phyloP scores from a whole-genome alignment of 306 rosid species.

The Castanea mollissima region DNA sequence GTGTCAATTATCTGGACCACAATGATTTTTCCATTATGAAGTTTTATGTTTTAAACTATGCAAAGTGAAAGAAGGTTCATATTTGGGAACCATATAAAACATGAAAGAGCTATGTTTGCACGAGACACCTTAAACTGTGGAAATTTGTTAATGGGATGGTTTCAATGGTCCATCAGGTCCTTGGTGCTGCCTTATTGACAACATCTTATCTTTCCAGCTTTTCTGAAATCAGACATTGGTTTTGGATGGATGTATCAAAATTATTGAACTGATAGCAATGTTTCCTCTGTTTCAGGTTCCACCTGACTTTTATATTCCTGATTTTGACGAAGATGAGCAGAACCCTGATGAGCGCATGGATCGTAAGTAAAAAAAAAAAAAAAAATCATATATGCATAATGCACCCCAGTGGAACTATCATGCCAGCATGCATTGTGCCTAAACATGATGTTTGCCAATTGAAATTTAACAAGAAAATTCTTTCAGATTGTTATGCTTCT shows the following conservation, averaged over 20 bases:
- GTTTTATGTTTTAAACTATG: too few relatives aligned
- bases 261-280: conserved; percentile 1
- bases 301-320: conserved; percentile 94
- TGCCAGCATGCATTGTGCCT: background rate
- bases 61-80: background rate
- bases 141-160: background rate
- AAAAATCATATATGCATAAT: background rate
- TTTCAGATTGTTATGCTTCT: background rate
- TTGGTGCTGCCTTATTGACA: background rate
- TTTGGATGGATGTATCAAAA: background rate
- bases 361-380: conserved; percentile 54
- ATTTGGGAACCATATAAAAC: background rate
- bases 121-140: background rate
- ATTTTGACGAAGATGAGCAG: conserved; percentile 85
- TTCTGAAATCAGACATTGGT: background rate
- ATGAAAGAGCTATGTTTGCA: background rate
- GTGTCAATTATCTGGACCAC: background rate
- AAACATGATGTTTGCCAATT: background rate
- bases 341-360: conserved; percentile 93
- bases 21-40: background rate
- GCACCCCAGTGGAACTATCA: background rate
- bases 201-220: background rate
- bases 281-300: conserved; percentile 67
- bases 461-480: background rate
- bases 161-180: background rate